Conservation (phyloP, 1,139 yeast genomes). For the Meyerozyma elateridarum region DNA sequence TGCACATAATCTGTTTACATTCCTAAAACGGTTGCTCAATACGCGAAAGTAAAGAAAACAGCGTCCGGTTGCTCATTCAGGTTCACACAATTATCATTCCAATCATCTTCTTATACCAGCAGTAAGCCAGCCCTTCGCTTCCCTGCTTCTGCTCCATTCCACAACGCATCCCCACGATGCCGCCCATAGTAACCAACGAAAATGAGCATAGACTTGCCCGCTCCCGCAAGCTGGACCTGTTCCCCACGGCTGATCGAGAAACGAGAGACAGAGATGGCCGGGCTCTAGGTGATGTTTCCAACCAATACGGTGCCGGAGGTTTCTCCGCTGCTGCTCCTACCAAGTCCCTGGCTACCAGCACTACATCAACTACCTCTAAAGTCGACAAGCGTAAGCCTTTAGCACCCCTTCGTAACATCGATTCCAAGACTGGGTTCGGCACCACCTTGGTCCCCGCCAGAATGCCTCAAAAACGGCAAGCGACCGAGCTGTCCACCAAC, state of each 20-base stretch:
- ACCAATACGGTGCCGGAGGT: conserved; percentile 26
- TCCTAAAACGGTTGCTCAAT: too few relatives aligned
- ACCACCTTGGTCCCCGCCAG: conserved; percentile 29
- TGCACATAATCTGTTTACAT: too few relatives aligned
- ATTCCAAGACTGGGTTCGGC: conserved; percentile 6
- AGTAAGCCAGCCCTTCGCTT: too few relatives aligned
- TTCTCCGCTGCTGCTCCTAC: conserved; percentile 9
- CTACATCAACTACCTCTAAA: conserved; percentile 6
- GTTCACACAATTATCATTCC: too few relatives aligned
- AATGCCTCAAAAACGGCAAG: conserved; percentile 53
- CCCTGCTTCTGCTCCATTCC: neutral
- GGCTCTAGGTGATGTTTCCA: conserved; percentile 40
- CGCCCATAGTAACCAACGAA: conserved; percentile 38
- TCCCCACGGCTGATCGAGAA: too few relatives aligned
- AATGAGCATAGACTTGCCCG: conserved; percentile 37
- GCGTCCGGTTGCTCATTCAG: too few relatives aligned
- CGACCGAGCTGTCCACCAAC: conserved; percentile 50
- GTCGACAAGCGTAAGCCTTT: conserved; percentile 25
- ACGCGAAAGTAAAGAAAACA: too few relatives aligned
- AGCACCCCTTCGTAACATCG: conserved; percentile 24
- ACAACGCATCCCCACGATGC: conserved; percentile 20
- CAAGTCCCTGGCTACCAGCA: conserved; percentile 7
- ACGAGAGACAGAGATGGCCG: conserved; percentile 11
- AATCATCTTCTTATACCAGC: too few relatives aligned
- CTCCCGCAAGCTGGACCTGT: conserved; percentile 13